A percentile compares a stretch with the other conserved stretches of the same genome.
These are phyloP conservation scores for Solidago caesia DNA, from an alignment of 129 eudicot genomes.

Conservation along the genomic window DNA sequence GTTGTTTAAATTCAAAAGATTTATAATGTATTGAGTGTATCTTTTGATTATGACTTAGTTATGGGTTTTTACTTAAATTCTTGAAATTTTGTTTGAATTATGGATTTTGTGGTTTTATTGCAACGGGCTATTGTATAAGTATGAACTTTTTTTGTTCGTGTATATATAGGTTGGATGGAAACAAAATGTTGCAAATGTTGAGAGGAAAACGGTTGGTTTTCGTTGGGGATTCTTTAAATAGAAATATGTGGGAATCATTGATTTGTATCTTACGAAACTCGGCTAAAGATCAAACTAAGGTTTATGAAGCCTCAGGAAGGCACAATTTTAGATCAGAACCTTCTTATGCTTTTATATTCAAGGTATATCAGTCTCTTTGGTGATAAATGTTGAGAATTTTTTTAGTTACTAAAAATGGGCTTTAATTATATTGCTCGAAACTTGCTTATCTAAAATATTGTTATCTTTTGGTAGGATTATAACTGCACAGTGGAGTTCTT, in stretches of 20 bases:
- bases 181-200: constrained; percentile 63
- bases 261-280: constrained; percentile 73
- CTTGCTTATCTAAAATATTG: not conserved
- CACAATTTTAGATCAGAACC: constrained; percentile 67
- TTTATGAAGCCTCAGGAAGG: constrained; percentile 70
- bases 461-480: constrained; percentile 39
- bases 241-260: constrained; percentile 97
- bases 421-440: not conserved
- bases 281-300: constrained; percentile 57
- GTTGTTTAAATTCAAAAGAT: too few species aligned
- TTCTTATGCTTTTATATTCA: constrained; percentile 68
- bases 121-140: too few species aligned
- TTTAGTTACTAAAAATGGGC: not conserved
- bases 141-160: constrained; percentile 5
- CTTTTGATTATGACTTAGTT: not conserved
- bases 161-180: constrained; percentile 52
- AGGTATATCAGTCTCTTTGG: constrained; percentile 41
- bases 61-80: not conserved
- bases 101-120: not conserved
- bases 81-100: not conserved
- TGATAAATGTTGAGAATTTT: not conserved
- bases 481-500: constrained; percentile 55
- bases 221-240: constrained; percentile 85
- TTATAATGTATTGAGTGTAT: too few species aligned
- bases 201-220: constrained; percentile 74